Evolutionary conservation across 768 basidiomycete species (phyloP).

Genomic region (Russula brevipes): DNA sequence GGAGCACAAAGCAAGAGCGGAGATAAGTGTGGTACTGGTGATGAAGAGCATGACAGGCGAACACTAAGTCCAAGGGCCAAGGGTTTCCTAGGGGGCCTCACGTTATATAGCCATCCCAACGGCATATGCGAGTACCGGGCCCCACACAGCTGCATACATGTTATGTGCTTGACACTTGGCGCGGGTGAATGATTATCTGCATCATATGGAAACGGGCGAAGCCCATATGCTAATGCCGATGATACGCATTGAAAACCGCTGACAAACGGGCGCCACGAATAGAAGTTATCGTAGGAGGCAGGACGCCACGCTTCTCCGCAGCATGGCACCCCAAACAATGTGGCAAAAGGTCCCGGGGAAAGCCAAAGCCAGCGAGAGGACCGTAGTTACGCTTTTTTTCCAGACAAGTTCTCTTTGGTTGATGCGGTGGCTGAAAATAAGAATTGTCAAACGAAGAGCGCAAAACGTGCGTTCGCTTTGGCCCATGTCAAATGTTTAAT

Average conservation of each 20-base stretch:
- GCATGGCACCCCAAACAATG: background rate
- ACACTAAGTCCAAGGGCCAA: background rate
- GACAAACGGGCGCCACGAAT: background rate
- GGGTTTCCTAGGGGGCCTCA: background rate
- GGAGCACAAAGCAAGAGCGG: slow-evolving; percentile 3
- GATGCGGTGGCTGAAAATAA: too few relatives aligned
- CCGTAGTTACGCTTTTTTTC: background rate
- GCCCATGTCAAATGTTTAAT: too few relatives aligned
- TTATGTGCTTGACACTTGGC: background rate
- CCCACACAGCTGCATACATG: background rate
- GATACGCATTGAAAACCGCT: too few relatives aligned
- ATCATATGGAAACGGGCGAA: background rate
- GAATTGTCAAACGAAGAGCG: too few relatives aligned
- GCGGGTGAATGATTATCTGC: background rate
- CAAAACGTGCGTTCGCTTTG: too few relatives aligned
- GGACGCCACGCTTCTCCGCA: background rate
- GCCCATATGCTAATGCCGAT: background rate
- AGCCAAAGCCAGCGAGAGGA: background rate
- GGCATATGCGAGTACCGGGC: background rate
- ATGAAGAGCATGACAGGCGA: background rate
- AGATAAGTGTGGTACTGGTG: background rate
- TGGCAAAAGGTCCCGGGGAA: background rate
- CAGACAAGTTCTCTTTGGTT: too few relatives aligned
- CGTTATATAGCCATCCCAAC: background rate
- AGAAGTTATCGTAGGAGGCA: background rate